Evolutionary conservation across 345 rosid genomes (phyloP).

Genomic region (Raphanus raphanistrum): DNA sequence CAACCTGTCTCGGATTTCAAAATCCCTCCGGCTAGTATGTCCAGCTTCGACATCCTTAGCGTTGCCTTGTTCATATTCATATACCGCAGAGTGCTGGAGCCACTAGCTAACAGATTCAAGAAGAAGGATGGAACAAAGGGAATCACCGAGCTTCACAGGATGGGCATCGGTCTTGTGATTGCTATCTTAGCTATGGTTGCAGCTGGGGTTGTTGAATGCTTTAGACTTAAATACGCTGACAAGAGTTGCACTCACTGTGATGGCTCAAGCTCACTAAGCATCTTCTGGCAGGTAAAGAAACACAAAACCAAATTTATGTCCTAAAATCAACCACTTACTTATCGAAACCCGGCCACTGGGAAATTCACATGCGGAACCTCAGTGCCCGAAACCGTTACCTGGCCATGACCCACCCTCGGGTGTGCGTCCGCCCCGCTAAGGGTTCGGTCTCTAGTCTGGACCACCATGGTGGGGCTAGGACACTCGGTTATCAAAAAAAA

Average conservation of each 20-base stretch:
- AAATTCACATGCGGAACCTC: too few relatives aligned
- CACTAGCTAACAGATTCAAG: constrained; percentile 52
- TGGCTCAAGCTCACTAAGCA: constrained; percentile 94
- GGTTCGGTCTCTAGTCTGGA: too few relatives aligned
- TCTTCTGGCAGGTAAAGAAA: constrained; percentile 82
- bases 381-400: too few relatives aligned
- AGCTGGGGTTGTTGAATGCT: constrained; percentile 84
- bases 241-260: constrained; percentile 71
- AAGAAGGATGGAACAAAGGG: constrained; percentile 55
- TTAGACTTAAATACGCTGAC: constrained; percentile 66
- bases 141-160: constrained; percentile 87
- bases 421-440: too few relatives aligned
- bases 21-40: constrained; percentile 96
- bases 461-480: too few relatives aligned
- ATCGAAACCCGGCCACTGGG: too few relatives aligned
- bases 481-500: too few relatives aligned
- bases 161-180: constrained; percentile 94
- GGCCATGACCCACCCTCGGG: too few relatives aligned
- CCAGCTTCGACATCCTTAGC: constrained; percentile 91
- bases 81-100: constrained; percentile 78
- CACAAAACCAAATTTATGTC: not conserved
- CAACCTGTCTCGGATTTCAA: constrained; percentile 62
- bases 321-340: too few relatives aligned
- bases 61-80: constrained; percentile 90
- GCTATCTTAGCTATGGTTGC: constrained; percentile 87